A percentile compares a stretch with the other conserved stretches of the same genome.
phyloP scores from a whole-genome alignment of 2,329 filamentous ascomycete species.

The Arthrobotrys megalospora region DNA sequence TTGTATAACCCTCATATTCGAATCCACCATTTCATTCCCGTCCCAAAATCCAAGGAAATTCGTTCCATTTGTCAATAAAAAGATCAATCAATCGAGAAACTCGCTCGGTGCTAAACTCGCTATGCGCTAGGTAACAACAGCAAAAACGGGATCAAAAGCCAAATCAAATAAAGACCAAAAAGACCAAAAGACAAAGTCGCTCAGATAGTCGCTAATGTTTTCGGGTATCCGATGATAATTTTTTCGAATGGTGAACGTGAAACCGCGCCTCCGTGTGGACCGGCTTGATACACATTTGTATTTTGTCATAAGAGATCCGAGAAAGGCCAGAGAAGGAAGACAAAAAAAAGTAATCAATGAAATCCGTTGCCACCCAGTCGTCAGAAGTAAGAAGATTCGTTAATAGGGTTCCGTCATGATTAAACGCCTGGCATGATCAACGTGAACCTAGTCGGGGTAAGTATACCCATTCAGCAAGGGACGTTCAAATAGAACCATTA shows the following conservation, averaged over 20 bases:
- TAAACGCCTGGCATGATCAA: slow-evolving; percentile 6
- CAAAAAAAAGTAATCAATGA: background rate
- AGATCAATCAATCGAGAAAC: slow-evolving; percentile 10
- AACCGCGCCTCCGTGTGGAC: slow-evolving; percentile 5
- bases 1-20: slow-evolving; percentile 1
- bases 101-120: slow-evolving; percentile 54
- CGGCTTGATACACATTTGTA: slow-evolving; percentile 2
- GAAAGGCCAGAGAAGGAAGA: background rate
- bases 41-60: slow-evolving; percentile 43
- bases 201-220: slow-evolving; percentile 43
- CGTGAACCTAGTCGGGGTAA: background rate
- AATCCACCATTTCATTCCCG: background rate
- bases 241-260: slow-evolving; percentile 9
- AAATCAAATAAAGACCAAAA: background rate
- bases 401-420: background rate
- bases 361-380: slow-evolving; percentile 13
- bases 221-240: slow-evolving; percentile 46
- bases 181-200: slow-evolving; percentile 9
- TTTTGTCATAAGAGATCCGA: slow-evolving; percentile 20
- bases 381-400: slow-evolving; percentile 29
- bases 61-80: slow-evolving; percentile 18
- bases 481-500: slow-evolving; percentile 6
- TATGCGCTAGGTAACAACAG: slow-evolving; percentile 47
- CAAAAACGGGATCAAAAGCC: background rate
- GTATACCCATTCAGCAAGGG: background rate